Evolutionary conservation across 257 asterid genomes (phyloP), one percentile per base, ranked within the genome.

Genomic region (Sherardia arvensis): DNA sequence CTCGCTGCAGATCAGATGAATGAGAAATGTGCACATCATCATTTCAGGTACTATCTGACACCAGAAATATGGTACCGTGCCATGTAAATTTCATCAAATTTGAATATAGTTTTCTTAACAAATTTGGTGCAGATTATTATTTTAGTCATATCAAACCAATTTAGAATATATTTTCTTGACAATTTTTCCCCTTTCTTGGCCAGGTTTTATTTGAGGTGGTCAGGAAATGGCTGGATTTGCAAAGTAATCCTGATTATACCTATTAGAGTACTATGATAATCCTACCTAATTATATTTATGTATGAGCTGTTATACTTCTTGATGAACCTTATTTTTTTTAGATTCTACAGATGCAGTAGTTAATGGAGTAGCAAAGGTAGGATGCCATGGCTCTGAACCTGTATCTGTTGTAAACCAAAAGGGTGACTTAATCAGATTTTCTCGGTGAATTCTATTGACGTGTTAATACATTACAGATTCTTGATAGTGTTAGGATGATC

Each of bases 331-430:
- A n/a, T n/a, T n/a, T n/a, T 49, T 49, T 49, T 49, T 18, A 26
- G 26, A 49, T 49, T 18, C 20, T 49, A 3, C 14, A 49, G 23
- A 49, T 49, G 56, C 26, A 49, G 23, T 17, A 18, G 11, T 23
- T 15, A 25, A 27, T 55, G 60, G 18, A 25, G 60, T 15, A 0
- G 3, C 33, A 55, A 55, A 25, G n/a, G 27, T 8, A 4, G 12
- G 36, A 22, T 55, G 61, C 61, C 61, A 26, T 26, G 61, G 61
- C 61, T 25, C 36, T 55, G 61, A 49, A 49, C 26, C 26, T 49
- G 51, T 4, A 43, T 43, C 51, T 43, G 51, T 49, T 49, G 56
- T 49, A 49, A 43, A 20, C 26, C 26, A 49, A 49, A 49, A n/a
- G 56, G 56, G 56, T 18, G 56, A 49, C 26, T n/a, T 10, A 2